phyloP scores from a whole-genome alignment of 768 basidiomycete genomes.

The Amanita pseudoporphyria region DNA sequence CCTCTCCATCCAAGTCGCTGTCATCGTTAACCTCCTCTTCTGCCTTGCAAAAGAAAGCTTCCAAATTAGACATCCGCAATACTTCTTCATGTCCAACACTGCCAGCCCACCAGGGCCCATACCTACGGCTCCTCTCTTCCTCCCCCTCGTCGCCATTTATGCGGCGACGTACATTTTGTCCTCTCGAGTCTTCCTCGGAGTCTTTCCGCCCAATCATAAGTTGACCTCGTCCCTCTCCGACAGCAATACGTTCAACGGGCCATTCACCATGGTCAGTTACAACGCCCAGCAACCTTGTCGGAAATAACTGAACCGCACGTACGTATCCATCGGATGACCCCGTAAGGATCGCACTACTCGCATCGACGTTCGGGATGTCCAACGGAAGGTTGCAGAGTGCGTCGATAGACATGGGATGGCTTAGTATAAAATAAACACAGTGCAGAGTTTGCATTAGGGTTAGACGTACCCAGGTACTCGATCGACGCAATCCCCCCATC shows the following conservation, averaged over 20 bases:
- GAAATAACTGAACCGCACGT: conserved; percentile 78
- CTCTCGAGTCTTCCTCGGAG: conserved; percentile 4
- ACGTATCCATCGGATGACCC: conserved; percentile 91
- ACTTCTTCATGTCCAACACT: conserved; percentile 88
- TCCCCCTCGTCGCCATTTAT: conserved; percentile 11
- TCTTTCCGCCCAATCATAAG: conserved; percentile 21
- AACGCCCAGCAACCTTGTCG: conserved; percentile 83
- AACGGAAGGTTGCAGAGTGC: conserved; percentile 69
- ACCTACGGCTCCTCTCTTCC: conserved; percentile 12
- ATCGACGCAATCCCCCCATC: conserved; percentile 91
- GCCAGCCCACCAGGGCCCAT: conserved; percentile 70
- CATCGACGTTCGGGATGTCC: conserved; percentile 49
- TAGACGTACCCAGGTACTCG: conserved; percentile 68
- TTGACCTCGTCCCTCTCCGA: conserved; percentile 34
- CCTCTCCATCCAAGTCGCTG: conserved; percentile 13
- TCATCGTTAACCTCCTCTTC: conserved; percentile 21
- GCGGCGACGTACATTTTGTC: conserved; percentile 5
- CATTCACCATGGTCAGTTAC: conserved; percentile 89
- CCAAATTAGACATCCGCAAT: conserved; percentile 77
- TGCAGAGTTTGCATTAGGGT: conserved; percentile 6
- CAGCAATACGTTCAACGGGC: conserved; percentile 79
- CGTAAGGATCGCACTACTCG: conserved; percentile 66
- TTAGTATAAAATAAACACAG: conserved; percentile 17
- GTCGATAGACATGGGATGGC: conserved; percentile 88
- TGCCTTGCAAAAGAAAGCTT: conserved; percentile 51